Base-by-base conservation (phyloP, 192 early-diverging fungal genomes). In the Umbelopsis isabellina region DNA sequence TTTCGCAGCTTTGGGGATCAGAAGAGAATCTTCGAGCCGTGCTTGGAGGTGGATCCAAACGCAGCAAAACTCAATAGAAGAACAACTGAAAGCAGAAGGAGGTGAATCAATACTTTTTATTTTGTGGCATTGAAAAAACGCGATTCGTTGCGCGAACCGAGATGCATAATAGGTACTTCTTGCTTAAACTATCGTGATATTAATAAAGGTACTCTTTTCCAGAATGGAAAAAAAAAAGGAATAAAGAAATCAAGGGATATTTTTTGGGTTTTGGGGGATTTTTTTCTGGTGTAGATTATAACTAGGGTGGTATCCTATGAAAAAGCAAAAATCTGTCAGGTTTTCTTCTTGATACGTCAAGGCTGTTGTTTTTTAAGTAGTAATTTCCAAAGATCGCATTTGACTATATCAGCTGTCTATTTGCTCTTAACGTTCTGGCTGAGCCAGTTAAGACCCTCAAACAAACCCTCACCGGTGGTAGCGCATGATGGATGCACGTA, bases 401-500 rank as follows among this genome's bases (percentile, higher is more conserved):
- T 30, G 37, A 41, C 37, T 6, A 41, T 9, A 41, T 9, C 10
- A 35, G 55, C 16, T 25, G 27, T 61, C 55, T 61, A 61, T 61
- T 61, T 61, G 55, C 55, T 61, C 35, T 78, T 78, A 23, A 78
- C 72, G 71, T 94, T 94, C 79, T 91, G 88, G 79, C 88, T 92
- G 82, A 93, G 78, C 93, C 93, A 94, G 79, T 89, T 92, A 66
- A 94, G 82, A 46, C 92, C 93, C 75, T 94, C 92, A 80, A 91
- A 89, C 49, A 94, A 81, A 48, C 93, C 93, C 69, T 94, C 93
- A 18, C 93, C 93, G 5, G 90, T 90, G 7, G 89, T 90, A 1
- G 92, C 93, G 68, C 93, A 94, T 21, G 90, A 91, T 46, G 93
- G 93, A 70, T 92, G 91, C 55, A 94, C 92, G 72, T 95, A 97